phyloP scores from a whole-genome alignment of 2,329 filamentous ascomycete species.

The Alternaria atra region DNA sequence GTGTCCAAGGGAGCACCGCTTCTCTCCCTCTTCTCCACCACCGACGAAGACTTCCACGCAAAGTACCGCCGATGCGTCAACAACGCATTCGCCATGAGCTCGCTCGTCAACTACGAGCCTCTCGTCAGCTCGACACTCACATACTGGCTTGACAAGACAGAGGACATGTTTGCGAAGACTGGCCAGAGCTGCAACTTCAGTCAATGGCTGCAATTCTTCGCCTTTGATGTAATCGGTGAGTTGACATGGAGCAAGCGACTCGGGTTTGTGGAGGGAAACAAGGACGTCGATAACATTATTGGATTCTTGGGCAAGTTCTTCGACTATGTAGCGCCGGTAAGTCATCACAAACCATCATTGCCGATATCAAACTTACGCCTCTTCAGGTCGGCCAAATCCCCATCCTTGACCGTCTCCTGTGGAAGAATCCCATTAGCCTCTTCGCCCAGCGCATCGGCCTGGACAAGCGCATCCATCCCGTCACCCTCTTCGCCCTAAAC shows the following conservation, averaged over 20 bases:
- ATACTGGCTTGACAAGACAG: conserved; percentile 68
- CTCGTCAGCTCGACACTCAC: conserved; percentile 79
- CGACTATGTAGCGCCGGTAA: conserved; percentile 74
- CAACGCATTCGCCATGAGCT: conserved; percentile 79
- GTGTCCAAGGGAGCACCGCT: conserved; percentile 73
- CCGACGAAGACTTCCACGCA: conserved; percentile 77
- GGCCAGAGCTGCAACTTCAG: conserved; percentile 68
- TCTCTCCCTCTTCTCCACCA: conserved; percentile 78
- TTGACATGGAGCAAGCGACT: conserved; percentile 79
- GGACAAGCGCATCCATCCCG: conserved; percentile 74
- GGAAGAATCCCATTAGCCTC: conserved; percentile 79
- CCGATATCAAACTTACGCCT: conserved; percentile 16
- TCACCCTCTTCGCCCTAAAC: conserved; percentile 74
- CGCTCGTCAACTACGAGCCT: conserved; percentile 80
- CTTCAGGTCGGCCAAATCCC: conserved; percentile 76
- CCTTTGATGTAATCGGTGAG: conserved; percentile 82
- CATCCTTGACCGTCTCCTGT: conserved; percentile 71
- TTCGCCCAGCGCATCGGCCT: conserved; percentile 73
- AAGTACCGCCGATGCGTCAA: conserved; percentile 79
- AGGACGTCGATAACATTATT: conserved; percentile 79
- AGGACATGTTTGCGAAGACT: conserved; percentile 53
- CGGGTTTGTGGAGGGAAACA: conserved; percentile 77
- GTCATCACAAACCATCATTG: conserved; percentile 23
- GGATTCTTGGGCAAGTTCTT: conserved; percentile 70
- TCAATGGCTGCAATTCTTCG: conserved; percentile 80